These are phyloP conservation scores for Sugiyamaella americana DNA, from an alignment of 805 yeast genomes.

Conservation along the genomic window DNA sequence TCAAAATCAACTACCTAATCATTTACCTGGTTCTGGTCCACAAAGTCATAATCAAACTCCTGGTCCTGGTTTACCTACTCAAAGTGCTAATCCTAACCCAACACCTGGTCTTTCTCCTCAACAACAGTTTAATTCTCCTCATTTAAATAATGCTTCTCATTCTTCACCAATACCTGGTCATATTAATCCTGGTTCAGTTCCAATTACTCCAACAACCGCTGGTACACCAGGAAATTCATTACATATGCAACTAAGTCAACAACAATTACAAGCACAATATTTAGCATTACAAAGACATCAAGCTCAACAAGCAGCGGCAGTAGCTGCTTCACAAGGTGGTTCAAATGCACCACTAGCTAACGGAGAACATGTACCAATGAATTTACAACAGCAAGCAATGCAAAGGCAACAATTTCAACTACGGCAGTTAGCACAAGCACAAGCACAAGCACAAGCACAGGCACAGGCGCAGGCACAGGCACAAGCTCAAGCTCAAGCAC, in stretches of 20 bases:
- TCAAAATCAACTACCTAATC: conserved; percentile 7
- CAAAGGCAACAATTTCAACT: conserved; percentile 13
- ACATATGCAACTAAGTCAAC: conserved; percentile 1
- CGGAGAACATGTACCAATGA: not conserved
- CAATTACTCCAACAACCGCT: conserved; percentile 1
- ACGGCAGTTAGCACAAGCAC: conserved; percentile 11
- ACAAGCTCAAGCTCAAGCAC: not conserved
- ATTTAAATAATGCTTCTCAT: conserved; percentile 2
- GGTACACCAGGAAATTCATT: conserved; percentile 1
- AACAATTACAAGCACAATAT: conserved; percentile 8
- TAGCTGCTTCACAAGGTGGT: conserved; percentile 5
- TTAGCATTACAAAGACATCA: conserved; percentile 7
- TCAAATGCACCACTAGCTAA: conserved; percentile 8
- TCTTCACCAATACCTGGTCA: conserved; percentile 8
- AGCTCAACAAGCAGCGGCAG: conserved; percentile 10
- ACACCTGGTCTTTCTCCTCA: not conserved
- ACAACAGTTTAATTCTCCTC: conserved; percentile 1
- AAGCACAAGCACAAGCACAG: conserved; percentile 3
- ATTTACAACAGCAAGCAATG: conserved; percentile 2
- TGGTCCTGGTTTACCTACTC: not conserved
- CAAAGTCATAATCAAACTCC: not conserved
- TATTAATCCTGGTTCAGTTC: conserved; percentile 5
- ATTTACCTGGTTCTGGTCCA: not conserved
- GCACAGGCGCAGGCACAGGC: not conserved
- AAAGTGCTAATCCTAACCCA: not conserved